Evolutionary conservation across 805 yeast species (phyloP).

Genomic region (Metschnikowia anglica): DNA sequence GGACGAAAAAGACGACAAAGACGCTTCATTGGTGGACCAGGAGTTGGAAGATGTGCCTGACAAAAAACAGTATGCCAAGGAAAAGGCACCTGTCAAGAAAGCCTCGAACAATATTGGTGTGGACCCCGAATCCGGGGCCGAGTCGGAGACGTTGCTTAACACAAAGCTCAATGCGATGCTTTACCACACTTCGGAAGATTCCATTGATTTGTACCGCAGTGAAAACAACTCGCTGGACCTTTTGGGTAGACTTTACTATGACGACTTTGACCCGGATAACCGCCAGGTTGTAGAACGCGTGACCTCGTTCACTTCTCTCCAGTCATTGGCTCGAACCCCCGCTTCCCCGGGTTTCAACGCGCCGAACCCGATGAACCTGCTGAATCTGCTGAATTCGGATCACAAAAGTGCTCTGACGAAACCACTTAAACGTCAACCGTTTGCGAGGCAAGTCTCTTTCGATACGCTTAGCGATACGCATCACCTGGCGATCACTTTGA

Average conservation of each 20-base stretch:
- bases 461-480: constrained; percentile 36
- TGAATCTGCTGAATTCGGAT: neutral
- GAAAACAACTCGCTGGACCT: constrained; percentile 42
- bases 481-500: constrained; percentile 38
- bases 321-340: constrained; percentile 5
- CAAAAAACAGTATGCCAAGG: constrained; percentile 20
- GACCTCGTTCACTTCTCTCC: constrained; percentile 17
- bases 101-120: neutral
- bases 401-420: neutral
- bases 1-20: neutral
- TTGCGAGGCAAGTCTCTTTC: constrained; percentile 42
- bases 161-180: constrained; percentile 40
- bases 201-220: constrained; percentile 36
- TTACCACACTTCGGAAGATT: constrained; percentile 39
- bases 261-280: constrained; percentile 40
- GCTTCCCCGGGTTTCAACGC: constrained; percentile 20
- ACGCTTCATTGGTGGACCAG: constrained; percentile 3
- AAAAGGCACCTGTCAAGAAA: constrained; percentile 14
- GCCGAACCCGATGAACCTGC: neutral
- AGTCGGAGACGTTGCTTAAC: constrained; percentile 35
- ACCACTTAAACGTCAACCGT: constrained; percentile 19
- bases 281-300: constrained; percentile 17
- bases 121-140: constrained; percentile 11
- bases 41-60: constrained; percentile 6
- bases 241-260: constrained; percentile 43